Percentiles rank a stretch among this genome's conserved stretches.
phyloP scores from a whole-genome alignment of 2,329 filamentous ascomycete species.

The Calcarisporium arbuscula region DNA sequence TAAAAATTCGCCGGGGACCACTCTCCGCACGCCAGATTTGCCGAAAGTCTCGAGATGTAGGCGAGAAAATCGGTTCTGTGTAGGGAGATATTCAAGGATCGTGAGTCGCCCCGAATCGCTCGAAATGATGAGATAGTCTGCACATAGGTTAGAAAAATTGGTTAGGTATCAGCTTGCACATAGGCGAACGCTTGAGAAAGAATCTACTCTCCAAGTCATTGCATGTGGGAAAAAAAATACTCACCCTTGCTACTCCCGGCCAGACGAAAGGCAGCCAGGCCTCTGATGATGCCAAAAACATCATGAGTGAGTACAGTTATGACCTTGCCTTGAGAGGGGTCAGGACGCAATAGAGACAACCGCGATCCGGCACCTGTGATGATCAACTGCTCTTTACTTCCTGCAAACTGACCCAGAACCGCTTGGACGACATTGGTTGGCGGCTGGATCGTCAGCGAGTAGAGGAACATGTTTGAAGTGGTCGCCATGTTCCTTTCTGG shows the following conservation, averaged over 20 bases:
- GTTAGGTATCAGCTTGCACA: no score
- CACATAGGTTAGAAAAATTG: slow-evolving; percentile 23
- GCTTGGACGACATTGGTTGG: slow-evolving; percentile 86
- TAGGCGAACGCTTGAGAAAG: no score
- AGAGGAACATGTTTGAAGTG: slow-evolving; percentile 97
- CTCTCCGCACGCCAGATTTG: slow-evolving; percentile 89
- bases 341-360: slow-evolving; percentile 79
- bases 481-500: slow-evolving; percentile 71
- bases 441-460: slow-evolving; percentile 91
- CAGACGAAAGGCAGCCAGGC: slow-evolving; percentile 80
- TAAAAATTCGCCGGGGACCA: slow-evolving; percentile 92
- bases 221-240: no score
- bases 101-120: slow-evolving; percentile 94
- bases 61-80: slow-evolving; percentile 79
- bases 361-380: slow-evolving; percentile 88
- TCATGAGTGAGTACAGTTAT: slow-evolving; percentile 83
- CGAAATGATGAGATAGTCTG: slow-evolving; percentile 93
- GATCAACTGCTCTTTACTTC: slow-evolving; percentile 96
- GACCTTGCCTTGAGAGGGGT: slow-evolving; percentile 79
- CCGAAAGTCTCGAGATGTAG: slow-evolving; percentile 97
- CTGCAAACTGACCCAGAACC: slow-evolving; percentile 89
- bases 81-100: slow-evolving; percentile 83
- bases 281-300: slow-evolving; percentile 91
- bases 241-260: slow-evolving; percentile 95
- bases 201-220: no score